Evolutionary conservation across 164 flowering plant genomes (phyloP), one percentile per base, ranked within the genome.

Genomic region (Piper longum): DNA sequence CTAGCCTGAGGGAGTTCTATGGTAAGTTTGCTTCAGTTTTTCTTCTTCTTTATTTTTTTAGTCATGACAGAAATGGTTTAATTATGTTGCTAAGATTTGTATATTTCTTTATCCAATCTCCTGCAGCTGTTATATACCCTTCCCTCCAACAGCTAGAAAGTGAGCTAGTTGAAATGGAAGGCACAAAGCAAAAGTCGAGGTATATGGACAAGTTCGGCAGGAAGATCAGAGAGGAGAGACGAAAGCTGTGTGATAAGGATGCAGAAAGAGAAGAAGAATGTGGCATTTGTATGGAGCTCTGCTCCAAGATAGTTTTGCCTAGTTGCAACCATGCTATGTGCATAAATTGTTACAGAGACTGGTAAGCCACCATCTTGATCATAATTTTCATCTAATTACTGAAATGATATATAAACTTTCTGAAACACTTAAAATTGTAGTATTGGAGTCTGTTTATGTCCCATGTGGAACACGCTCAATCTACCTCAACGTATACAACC

Each of bases 301-400:
- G 96, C 74, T 71, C 86, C 64, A 92, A 89, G 75, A 78, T 92
- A 75, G 96, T 92, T 65, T 77, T 88, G 79, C 98, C 98, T 54
- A 83, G 76, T 64, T 92, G 96, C 78, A 86, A 87, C 63, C 98
- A 92, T 72, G 78, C 36, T 26, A 26, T 26, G 36, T 26, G 36
- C 36, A 26, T 26, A 26, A 26, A 26, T 26, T 26, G 36, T 26
- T 26, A 26, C 36, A 26, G 36, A 26, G 36, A 26, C 36, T 26
- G 36, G 36, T 26, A 26, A 26, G 36, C 36, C 36, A 26, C 36
- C 36, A 26, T 26, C 36, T 26, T 26, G 36, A 26, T 26, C 36
- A 26, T 86, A 16, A 83, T 92, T 19, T 3, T 51, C n/a, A 1
- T 6, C 45, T 48, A 4, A 9, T 4, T 9, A 26, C 39, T 26